These are phyloP conservation scores for Macaranga tanarius DNA, from an alignment of 441 rosid species.

Conservation along the genomic window DNA sequence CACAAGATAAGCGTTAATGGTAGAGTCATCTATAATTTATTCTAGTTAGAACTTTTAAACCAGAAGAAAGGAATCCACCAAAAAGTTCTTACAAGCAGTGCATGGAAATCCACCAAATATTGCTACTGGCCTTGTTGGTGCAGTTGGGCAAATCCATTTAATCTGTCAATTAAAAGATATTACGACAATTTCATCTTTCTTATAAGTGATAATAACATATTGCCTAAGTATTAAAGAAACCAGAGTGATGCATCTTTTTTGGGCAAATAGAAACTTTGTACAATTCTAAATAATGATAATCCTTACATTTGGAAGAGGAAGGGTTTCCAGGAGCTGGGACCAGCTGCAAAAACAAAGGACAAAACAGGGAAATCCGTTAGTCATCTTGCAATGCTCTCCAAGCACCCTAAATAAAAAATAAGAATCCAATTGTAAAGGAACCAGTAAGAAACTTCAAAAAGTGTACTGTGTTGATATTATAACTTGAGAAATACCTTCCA, in stretches of 20 bases:
- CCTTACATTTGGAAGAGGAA: constrained; percentile 81
- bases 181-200: constrained; percentile 9
- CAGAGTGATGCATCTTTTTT: constrained; percentile 9
- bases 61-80: constrained; percentile 7
- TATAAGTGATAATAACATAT: not conserved
- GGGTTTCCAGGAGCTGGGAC: constrained; percentile 76
- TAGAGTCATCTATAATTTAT: not conserved
- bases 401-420: not conserved
- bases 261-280: not conserved
- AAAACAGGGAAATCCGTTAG: constrained; percentile 23
- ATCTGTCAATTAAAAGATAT: constrained; percentile 44
- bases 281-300: not conserved
- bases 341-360: constrained; percentile 50
- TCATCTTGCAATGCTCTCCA: constrained; percentile 9
- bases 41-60: not conserved
- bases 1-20: not conserved
- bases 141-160: constrained; percentile 97
- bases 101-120: constrained; percentile 84
- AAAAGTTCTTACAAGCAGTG: constrained; percentile 68
- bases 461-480: constrained; percentile 13
- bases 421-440: constrained; percentile 3
- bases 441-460: constrained; percentile 8
- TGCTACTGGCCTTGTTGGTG: constrained; percentile 78
- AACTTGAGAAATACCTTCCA: constrained; percentile 16
- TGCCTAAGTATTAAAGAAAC: constrained; percentile 1